Base-by-base conservation (phyloP, 805 yeast genomes). In the Wickerhamomyces chaumierensis region DNA sequence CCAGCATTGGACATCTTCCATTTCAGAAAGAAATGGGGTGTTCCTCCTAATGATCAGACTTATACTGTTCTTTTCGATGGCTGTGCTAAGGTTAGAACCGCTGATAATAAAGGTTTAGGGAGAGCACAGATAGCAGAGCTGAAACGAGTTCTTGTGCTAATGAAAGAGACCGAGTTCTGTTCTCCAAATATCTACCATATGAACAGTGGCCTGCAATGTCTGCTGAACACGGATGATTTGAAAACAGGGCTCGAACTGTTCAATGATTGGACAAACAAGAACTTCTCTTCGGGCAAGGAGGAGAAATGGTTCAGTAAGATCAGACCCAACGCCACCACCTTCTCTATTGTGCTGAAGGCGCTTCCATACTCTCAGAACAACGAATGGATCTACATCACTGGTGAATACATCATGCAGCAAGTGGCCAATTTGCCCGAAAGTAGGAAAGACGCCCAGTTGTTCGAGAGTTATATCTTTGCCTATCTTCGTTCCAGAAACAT, bases 11-110 rank as follows among this genome's bases (percentile, higher is more conserved):
- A 71, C 32, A 46, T 73, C 16, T 66, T 67, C 42, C 65, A 68
- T 37, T 67, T 71, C 58, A 61, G 84, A 36, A 77, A 75, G 47
- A 80, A 78, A 51, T 71, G 83, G 77, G 71, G 70, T 1, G 65
- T 76, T 12, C 68, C 69, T 2, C 60, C 68, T 5, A 73, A 78
- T 46, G 69, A 72, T 19, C 62, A 65, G 25, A 60, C 73, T 2
- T 51, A 65, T 36, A 71, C 73, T 6, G 64, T 71, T 5, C 38
- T 73, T 8, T 68, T 73, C 37, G 56, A 63, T 31, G 75, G 72
- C 0, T 59, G 68, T 40, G 61, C 73, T 1, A 57, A 59, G 8
- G 51, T 53, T n/a, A 40, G 46, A 39, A 49, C 27, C 38, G 35
- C 35, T n/a, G n/a, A n/a, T 3, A 42, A 41, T 8, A 38, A 45